phyloP scores from a whole-genome alignment of 2,329 filamentous ascomycete genomes.

The Trichoderma simmonsii region DNA sequence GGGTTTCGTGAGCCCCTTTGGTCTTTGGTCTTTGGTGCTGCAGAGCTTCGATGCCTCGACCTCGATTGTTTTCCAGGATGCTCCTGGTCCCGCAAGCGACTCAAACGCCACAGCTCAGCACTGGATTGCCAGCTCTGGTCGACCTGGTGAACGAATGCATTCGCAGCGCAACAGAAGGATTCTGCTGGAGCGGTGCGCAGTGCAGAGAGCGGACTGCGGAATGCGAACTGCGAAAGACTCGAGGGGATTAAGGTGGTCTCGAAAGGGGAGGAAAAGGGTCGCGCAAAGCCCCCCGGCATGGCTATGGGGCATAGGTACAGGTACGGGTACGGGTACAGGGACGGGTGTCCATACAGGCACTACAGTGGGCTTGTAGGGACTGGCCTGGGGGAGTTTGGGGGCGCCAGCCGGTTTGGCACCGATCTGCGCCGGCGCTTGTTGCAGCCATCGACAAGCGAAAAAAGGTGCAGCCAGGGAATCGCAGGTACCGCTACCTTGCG shows the following conservation, averaged over 20 bases:
- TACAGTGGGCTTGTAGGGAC: constrained; percentile 1
- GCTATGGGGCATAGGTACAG: neutral
- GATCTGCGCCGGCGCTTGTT: constrained; percentile 18
- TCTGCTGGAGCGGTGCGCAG: neutral
- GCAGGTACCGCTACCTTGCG: constrained; percentile 3
- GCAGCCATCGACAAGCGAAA: constrained; percentile 15
- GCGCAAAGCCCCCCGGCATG: constrained; percentile 3
- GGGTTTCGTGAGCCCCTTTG: constrained; percentile 6
- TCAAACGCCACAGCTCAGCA: constrained; percentile 16
- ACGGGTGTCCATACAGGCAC: neutral
- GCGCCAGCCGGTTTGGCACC: constrained; percentile 15
- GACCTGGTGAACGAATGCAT: constrained; percentile 8
- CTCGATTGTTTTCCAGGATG: constrained; percentile 4
- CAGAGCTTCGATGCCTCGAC: constrained; percentile 3
- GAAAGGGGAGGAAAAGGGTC: constrained; percentile 18
- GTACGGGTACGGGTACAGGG: neutral
- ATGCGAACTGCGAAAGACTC: constrained; percentile 10
- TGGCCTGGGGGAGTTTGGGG: constrained; percentile 4
- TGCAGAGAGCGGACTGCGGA: constrained; percentile 5
- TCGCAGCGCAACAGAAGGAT: constrained; percentile 6
- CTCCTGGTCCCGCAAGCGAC: constrained; percentile 4
- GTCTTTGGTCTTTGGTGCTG: constrained; percentile 13
- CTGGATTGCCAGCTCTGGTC: constrained; percentile 12
- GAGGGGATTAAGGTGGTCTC: constrained; percentile 12
- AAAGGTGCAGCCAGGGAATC: neutral